Base-by-base conservation (phyloP, 75 land plant species). In the Adiantum capillusveneris region DNA sequence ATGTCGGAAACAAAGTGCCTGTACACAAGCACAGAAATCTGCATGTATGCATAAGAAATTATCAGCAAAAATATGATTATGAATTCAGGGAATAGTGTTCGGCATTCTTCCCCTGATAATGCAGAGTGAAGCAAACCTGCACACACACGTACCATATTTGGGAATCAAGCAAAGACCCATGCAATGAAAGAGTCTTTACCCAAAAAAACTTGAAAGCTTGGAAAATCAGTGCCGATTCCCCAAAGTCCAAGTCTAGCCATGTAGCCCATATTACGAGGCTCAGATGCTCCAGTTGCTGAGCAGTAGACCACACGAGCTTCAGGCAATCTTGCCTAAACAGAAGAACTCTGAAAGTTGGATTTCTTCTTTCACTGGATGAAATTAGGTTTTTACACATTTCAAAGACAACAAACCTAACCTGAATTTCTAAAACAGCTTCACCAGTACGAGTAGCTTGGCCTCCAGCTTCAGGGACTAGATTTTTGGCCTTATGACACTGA, bases 211-310 rank as follows among this genome's bases (percentile, higher is more conserved):
- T 67, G 78, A 51, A 93, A 93, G 16, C 83, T 54, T 16, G 76
- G 39, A 62, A 93, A 93, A 75, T 75, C 79, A 56, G 98, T 85
- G 65, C 95, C 95, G 50, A 56, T 46, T 34, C 98, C 98, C 98
- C 98, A 93, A 63, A 93, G 88, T 48, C 98, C 98, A 57, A 93
- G 83, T 24, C 98, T 79, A 57, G 80, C 81, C 98, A 93, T 93
- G 67, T 93, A 93, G 42, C 85, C 98, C 95, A 93, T 76, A 56
- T 93, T 93, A 11, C 98, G 84, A 18, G 98, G 98, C 39, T 93
- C 98, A 42, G 98, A 93, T 49, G 98, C 98, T 70, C 98, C 98
- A 49, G 98, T 93, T 43, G 98, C 98, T 45, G 98, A 93, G 80
- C 98, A 93, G 54, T 93, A 93, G 43, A 93, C 64, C 25, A 93